Base-by-base conservation (phyloP, 1,284 basidiomycete species). In the Ganoderma leucocontextum region DNA sequence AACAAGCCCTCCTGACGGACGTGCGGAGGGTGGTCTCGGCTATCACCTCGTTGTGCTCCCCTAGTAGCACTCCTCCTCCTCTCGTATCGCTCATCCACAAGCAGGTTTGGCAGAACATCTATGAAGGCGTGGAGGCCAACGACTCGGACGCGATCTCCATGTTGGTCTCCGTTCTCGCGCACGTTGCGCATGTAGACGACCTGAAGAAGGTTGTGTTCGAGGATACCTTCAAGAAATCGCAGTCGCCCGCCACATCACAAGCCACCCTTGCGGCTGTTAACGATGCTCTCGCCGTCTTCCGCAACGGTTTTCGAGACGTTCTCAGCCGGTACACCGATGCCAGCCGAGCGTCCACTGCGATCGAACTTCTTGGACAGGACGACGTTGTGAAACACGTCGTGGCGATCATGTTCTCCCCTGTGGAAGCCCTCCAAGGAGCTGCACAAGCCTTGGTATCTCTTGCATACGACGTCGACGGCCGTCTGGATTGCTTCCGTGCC, bases 381-480 rank as follows among this genome's bases (percentile, higher is more conserved):
- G 84, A 83, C 17, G 83, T 89, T 19, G 87, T 87, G 2, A 85
- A 87, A 73, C 80, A 89, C 52, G 80, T 91, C 49, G 86, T 91
- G 67, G 78, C 85, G 25, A 84, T 97, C 38, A 88, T 96, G 77
- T 82, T 98, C 44, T 97, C 95, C 10, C 95, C 96, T 0, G 85
- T 91, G 17, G 89, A 91, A 33, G 85, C 87, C 12, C 80, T 96
- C 17, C 93, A 94, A 74, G 83, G 85, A 63, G 89, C 91, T 9
- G 91, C 91, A 1, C 92, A 95, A 77, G 87, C 86, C 36, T 79
- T 97, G 9, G 85, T 95, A 33, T 91, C 93, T 29, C 87, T 94
- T 69, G 91, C 94, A 0, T 96, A 93, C 74, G 93, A 96, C 70
- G 93, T 92, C 22, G 95, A 96, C 75, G 91, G 89, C 42, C 92